These are phyloP conservation scores for Eleusine coracana DNA, from an alignment of 176 grass and related monocot species.

Conservation along the genomic window DNA sequence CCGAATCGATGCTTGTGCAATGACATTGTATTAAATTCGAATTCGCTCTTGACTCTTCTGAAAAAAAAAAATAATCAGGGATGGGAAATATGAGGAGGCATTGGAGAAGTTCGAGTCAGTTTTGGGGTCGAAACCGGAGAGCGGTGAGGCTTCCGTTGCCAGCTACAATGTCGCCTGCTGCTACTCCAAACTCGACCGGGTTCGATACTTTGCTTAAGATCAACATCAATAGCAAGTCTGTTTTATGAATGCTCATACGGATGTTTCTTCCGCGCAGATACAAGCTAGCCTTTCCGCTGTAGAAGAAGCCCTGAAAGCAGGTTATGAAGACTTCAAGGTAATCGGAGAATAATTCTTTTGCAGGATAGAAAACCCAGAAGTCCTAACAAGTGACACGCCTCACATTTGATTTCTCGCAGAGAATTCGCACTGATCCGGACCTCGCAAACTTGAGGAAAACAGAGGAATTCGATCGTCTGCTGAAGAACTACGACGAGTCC, in stretches of 20 bases:
- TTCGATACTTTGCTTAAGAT: conserved; percentile 24
- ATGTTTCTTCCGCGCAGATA: conserved; percentile 44
- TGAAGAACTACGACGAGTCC: conserved; percentile 92
- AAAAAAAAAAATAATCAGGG: conserved; percentile 22
- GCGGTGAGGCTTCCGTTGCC: conserved; percentile 65
- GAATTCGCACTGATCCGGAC: conserved; percentile 76
- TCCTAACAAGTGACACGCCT: conserved; percentile 16
- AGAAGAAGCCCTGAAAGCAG: conserved; percentile 81
- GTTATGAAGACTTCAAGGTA: conserved; percentile 96
- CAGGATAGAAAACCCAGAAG: not conserved
- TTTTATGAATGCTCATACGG: conserved; percentile 26
- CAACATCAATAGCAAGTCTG: not conserved
- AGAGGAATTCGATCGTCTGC: conserved; percentile 56
- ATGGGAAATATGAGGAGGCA: conserved; percentile 80
- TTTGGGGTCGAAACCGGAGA: conserved; percentile 78
- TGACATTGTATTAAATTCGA: conserved; percentile 30
- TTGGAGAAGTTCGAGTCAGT: conserved; percentile 97
- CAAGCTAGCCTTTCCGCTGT: conserved; percentile 85
- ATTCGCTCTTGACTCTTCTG: not conserved
- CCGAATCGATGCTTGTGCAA: not conserved
- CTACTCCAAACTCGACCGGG: conserved; percentile 92
- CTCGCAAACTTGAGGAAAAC: conserved; percentile 67
- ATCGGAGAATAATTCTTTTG: not conserved
- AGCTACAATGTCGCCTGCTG: conserved; percentile 97
- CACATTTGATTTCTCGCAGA: conserved; percentile 48